A percentile compares a stretch with the other conserved stretches of the same genome.
Conservation (phyloP, 164 flowering plant genomes). For the Liriodendron chinense region DNA sequence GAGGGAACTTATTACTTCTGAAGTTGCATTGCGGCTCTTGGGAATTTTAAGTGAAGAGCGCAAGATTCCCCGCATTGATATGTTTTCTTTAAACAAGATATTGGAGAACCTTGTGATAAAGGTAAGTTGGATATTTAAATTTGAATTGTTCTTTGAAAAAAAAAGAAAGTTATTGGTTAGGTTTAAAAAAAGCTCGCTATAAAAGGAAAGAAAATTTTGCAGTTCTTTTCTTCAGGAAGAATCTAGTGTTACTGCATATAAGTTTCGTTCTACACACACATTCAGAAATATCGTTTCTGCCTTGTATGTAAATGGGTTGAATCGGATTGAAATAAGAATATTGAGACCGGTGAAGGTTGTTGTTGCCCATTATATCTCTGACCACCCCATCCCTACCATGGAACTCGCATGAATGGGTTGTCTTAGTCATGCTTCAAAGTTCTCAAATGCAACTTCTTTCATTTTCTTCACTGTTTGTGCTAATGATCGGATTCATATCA, state of each 20-base stretch:
- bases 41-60: constrained; percentile 75
- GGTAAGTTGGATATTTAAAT: constrained; percentile 33
- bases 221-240: not conserved
- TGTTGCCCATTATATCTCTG: not conserved
- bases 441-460: too few relatives aligned
- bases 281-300: not conserved
- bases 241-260: not conserved
- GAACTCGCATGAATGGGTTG: not conserved
- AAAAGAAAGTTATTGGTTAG: too few relatives aligned
- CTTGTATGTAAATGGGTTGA: not conserved
- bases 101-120: constrained; percentile 75
- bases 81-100: constrained; percentile 39
- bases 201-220: not conserved
- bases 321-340: too few relatives aligned
- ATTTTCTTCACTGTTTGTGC: too few relatives aligned
- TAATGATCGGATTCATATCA: too few relatives aligned
- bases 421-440: too few relatives aligned
- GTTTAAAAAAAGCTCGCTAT: too few relatives aligned
- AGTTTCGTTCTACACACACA: not conserved
- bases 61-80: constrained; percentile 45
- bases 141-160: too few relatives aligned
- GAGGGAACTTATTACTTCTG: constrained; percentile 94
- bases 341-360: too few relatives aligned
- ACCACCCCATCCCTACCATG: not conserved
- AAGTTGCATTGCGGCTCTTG: constrained; percentile 80